Evolutionary conservation across 176 grass and related monocot genomes (phyloP), one percentile per base, ranked within the genome.

Genomic region (Oropetium thomaeum): DNA sequence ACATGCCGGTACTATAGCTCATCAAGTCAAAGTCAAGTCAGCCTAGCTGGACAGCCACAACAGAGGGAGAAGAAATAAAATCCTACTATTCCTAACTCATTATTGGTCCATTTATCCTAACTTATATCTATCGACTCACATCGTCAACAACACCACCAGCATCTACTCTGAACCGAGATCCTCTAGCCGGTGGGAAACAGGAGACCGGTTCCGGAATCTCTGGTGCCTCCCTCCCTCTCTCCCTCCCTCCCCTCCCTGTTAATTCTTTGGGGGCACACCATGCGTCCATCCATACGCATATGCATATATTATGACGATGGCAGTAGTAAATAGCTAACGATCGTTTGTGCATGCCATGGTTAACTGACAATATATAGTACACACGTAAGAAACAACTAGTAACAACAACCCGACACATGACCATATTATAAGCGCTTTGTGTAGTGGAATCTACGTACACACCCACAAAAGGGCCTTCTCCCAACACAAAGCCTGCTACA

Each of bases 381-480:
- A n/a, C n/a, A n/a, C n/a, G 22, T 7, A 17, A 22, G 23, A 35
- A n/a, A n/a, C n/a, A n/a, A n/a, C n/a, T 8, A 42, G 35, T 37
- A 37, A 7, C 13, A 4, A 2, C 27, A 42, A 11, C 11, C 84
- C 84, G 84, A 81, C 84, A 81, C 26, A 69, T 4, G 23, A 70
- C 8, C 53, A 55, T 40, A 71, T 14, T 55, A 26, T 14, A 65
- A 2, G 13, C 27, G 57, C 22, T 25, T 2, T 25, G 19, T 87
- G 73, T 73, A 82, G 85, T 35, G 69, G 85, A 87, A 83, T 83
- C 85, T 60, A 30, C 34, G 23, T 28, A 74, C 79, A 55, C 17
- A 53, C 11, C 34, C 11, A 6, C 59, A 8, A 26, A 53, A 26
- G 17, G 13, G 13, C 30, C 25, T 5, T 62, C 53, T 35, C 53